These are phyloP conservation scores for Macadamia tetraphylla DNA, from an alignment of 164 flowering plant species.

Conservation along the genomic window DNA sequence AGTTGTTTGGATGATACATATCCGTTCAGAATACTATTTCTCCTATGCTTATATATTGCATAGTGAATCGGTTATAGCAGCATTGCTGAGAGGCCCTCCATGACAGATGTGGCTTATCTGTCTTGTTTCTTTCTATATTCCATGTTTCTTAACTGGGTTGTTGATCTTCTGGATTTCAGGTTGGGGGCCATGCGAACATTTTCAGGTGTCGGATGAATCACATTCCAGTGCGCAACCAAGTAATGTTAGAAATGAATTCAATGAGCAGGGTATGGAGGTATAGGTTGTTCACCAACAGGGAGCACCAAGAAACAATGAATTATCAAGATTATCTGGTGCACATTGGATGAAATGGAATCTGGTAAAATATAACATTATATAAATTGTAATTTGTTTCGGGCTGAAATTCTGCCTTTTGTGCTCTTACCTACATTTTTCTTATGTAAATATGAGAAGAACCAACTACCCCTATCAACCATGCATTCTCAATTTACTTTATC, in stretches of 20 bases:
- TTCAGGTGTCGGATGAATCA: slow-evolving; percentile 38
- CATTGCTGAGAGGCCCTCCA: too few relatives aligned
- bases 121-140: too few relatives aligned
- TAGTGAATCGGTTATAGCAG: too few relatives aligned
- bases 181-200: slow-evolving; percentile 57
- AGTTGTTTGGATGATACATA: too few relatives aligned
- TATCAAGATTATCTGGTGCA: neutral
- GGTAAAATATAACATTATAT: neutral
- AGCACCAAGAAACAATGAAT: slow-evolving; percentile 6
- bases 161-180: slow-evolving; percentile 17
- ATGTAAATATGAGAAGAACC: neutral
- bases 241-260: slow-evolving; percentile 8
- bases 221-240: slow-evolving; percentile 9
- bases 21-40: too few relatives aligned
- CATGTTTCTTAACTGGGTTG: neutral
- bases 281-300: slow-evolving; percentile 9
- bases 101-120: neutral
- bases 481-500: too few relatives aligned
- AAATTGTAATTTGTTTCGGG: slow-evolving; percentile 1
- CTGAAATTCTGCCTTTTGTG: neutral
- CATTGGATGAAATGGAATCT: neutral
- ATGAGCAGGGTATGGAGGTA: slow-evolving; percentile 17
- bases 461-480: neutral
- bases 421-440: neutral
- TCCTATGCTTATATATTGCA: too few relatives aligned